Evolutionary conservation across 2,329 filamentous ascomycete genomes (phyloP).

Genomic region (Penicillium sp.): DNA sequence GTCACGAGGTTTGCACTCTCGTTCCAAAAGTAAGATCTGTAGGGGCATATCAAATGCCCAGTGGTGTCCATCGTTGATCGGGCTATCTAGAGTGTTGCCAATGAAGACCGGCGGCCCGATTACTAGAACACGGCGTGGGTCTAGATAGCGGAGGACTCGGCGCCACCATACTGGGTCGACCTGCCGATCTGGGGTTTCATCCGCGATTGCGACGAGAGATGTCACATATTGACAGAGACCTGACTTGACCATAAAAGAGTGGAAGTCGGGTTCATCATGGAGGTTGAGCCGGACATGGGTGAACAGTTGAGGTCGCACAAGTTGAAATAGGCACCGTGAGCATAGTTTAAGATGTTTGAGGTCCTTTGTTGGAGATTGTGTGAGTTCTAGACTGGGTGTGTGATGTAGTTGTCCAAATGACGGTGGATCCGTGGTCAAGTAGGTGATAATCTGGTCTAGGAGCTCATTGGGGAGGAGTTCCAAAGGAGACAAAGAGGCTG

Average conservation of each 20-base stretch:
- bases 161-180: slow-evolving; percentile 53
- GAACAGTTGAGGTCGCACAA: slow-evolving; percentile 59
- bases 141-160: slow-evolving; percentile 54
- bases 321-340: slow-evolving; percentile 54
- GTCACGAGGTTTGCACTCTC: slow-evolving; percentile 12
- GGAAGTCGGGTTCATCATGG: slow-evolving; percentile 34
- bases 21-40: slow-evolving; percentile 58
- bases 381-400: slow-evolving; percentile 50
- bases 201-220: slow-evolving; percentile 50
- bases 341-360: slow-evolving; percentile 60
- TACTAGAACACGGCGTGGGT: slow-evolving; percentile 57
- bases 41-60: slow-evolving; percentile 65
- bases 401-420: slow-evolving; percentile 52
- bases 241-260: slow-evolving; percentile 39
- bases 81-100: slow-evolving; percentile 59
- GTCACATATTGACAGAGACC: slow-evolving; percentile 43
- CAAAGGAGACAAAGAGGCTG: slow-evolving; percentile 2
- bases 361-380: slow-evolving; percentile 34
- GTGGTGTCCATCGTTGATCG: slow-evolving; percentile 57
- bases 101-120: slow-evolving; percentile 64
- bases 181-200: slow-evolving; percentile 42
- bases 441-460: slow-evolving; percentile 57
- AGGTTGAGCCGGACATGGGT: slow-evolving; percentile 50
- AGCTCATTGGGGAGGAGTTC: slow-evolving; percentile 61
- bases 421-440: slow-evolving; percentile 52